Evolutionary conservation across 441 rosid genomes (phyloP).

Genomic region (Breynia disticha): DNA sequence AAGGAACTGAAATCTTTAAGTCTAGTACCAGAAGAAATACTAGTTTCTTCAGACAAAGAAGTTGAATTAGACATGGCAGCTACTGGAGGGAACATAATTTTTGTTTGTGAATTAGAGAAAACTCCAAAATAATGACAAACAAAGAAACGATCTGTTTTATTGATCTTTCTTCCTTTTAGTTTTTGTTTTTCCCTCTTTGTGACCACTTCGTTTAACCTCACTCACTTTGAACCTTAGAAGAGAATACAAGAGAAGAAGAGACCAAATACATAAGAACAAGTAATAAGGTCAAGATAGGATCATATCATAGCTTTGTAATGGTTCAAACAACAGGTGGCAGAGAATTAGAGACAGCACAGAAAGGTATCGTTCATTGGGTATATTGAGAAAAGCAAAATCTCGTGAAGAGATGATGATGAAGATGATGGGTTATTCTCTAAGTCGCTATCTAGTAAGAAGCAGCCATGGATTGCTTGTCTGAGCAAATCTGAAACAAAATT

Average conservation of each 20-base stretch:
- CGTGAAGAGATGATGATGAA: conserved; percentile 36
- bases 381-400: conserved; percentile 24
- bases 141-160: background rate
- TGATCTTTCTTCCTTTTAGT: background rate
- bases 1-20: conserved; percentile 40
- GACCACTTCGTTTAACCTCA: background rate
- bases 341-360: conserved; percentile 32
- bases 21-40: conserved; percentile 50
- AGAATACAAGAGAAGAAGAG: background rate
- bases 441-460: conserved; percentile 38
- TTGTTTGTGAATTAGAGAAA: background rate
- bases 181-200: too few relatives aligned
- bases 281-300: background rate
- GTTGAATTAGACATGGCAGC: conserved; percentile 46
- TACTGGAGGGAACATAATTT: conserved; percentile 2
- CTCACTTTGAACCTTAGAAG: background rate
- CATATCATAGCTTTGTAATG: background rate
- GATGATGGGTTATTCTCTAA: conserved; percentile 65
- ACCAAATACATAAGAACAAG: background rate
- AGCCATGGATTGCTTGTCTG: conserved; percentile 44
- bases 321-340: conserved; percentile 28
- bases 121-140: background rate
- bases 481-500: conserved; percentile 29
- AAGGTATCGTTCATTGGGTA: conserved; percentile 49
- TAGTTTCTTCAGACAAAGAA: conserved; percentile 64